A percentile compares a stretch with the other conserved stretches of the same genome.
These are phyloP conservation scores for Aureobasidium leucospermi DNA, from an alignment of 2,329 filamentous ascomycete species.

Conservation along the genomic window DNA sequence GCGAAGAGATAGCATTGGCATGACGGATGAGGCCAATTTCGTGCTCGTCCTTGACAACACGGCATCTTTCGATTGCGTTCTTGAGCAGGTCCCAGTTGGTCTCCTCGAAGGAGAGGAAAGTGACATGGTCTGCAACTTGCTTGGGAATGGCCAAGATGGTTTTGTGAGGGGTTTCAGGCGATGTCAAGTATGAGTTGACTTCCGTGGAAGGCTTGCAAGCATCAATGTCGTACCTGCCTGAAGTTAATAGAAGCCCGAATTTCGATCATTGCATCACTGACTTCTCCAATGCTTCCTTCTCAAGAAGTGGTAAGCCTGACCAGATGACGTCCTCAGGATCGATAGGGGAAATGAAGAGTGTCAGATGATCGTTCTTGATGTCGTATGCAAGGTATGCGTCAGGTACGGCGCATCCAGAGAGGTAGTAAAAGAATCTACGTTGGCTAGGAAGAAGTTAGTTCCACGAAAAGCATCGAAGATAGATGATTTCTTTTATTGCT, in stretches of 20 bases:
- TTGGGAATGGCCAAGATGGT: constrained; percentile 68
- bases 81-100: constrained; percentile 53
- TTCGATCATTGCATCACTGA: background rate
- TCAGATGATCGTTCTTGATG: constrained; percentile 63
- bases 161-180: constrained; percentile 36
- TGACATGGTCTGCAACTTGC: constrained; percentile 64
- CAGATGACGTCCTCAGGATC: constrained; percentile 88
- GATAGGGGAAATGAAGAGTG: constrained; percentile 83
- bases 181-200: constrained; percentile 59
- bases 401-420: constrained; percentile 75
- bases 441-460: constrained; percentile 49
- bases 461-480: background rate
- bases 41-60: constrained; percentile 77
- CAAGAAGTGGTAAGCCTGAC: constrained; percentile 76
- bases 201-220: constrained; percentile 37
- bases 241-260: background rate
- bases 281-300: constrained; percentile 63
- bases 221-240: constrained; percentile 15
- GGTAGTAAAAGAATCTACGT: constrained; percentile 88
- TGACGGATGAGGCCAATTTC: constrained; percentile 75
- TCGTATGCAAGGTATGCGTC: constrained; percentile 80
- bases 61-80: constrained; percentile 66
- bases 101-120: constrained; percentile 61
- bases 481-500: background rate
- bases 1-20: constrained; percentile 71